These are phyloP conservation scores for Chaetomium sp. DNA, from an alignment of 2,329 filamentous ascomycete genomes.

Conservation along the genomic window DNA sequence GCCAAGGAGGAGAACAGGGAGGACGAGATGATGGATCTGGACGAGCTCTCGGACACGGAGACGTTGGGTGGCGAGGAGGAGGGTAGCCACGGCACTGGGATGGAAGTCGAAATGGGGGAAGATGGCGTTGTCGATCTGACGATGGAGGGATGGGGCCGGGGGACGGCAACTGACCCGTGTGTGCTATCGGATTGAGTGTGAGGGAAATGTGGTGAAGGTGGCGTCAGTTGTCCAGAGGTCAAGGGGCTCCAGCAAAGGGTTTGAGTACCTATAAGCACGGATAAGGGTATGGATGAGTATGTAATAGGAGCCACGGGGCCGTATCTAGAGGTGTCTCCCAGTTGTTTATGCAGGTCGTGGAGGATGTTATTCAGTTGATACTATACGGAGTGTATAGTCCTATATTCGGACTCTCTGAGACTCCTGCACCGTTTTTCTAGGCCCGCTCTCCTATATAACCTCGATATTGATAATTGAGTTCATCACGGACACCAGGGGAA, in stretches of 20 bases:
- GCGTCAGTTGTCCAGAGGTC: background rate
- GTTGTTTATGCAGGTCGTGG: background rate
- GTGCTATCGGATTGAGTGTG: constrained; percentile 8
- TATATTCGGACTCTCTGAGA: background rate
- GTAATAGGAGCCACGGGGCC: too few species aligned
- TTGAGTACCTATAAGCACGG: background rate
- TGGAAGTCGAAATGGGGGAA: background rate
- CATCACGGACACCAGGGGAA: background rate
- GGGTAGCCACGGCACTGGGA: background rate
- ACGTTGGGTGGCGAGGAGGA: constrained; percentile 9
- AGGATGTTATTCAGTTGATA: background rate
- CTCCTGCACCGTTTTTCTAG: background rate
- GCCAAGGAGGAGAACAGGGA: background rate
- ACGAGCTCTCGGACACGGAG: constrained; percentile 16
- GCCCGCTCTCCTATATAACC: background rate
- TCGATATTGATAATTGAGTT: too few species aligned
- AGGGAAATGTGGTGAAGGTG: background rate
- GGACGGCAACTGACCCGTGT: background rate
- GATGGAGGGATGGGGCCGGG: background rate
- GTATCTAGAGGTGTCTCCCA: background rate
- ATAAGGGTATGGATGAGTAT: background rate
- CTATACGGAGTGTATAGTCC: background rate
- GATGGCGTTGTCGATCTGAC: constrained; percentile 5
- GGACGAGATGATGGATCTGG: background rate
- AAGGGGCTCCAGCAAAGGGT: background rate